Evolutionary conservation across 2,329 filamentous ascomycete species (phyloP), one percentile per base, ranked within the genome.

Genomic region (Talaromyces funiculosus): DNA sequence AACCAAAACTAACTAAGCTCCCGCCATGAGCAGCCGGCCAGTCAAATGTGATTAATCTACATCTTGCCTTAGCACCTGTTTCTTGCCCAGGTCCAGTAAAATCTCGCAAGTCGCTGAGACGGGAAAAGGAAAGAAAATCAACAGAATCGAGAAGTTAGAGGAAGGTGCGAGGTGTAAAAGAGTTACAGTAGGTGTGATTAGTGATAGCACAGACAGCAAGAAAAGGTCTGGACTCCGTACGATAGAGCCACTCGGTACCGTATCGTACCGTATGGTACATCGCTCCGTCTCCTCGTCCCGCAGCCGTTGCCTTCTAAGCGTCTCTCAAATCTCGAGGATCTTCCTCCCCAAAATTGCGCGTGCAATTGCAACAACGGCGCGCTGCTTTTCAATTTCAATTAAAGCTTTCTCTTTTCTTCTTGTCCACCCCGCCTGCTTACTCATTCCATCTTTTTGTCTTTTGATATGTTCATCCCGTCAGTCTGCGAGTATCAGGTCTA

Each of bases 391-490:
- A 35, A 20, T 20, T 51, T 10, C 10, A 20, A 55, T 29, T n/a
- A 42, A 43, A 37, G 24, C 38, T 29, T 22, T 31, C 38, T 56
- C 37, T 29, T 42, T 26, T 43, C 53, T 31, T 22, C 37, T 22
- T 54, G 20, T 10, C 20, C 33, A n/a, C 51, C 47, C 29, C 47
- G 29, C 47, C 29, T 20, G 18, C 29, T 51, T 51, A 51, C 47
- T 26, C 45, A 38, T 37, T 38, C 35, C 33, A 18, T 29, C 26
- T 42, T 40, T 42, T 24, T 26, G 31, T 53, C 18, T 24, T 42
- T 29, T 31, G 22, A 29, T 42, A 24, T 40, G 12, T 56, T 16
- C 47, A 58, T 47, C 63, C 33, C 20, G 57, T 58, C 59, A 29
- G 35, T 33, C 29, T 14, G 45, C 26, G 45, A 26, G n/a, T 53